Conservation (phyloP, 1,284 basidiomycete species). For the Ceratobasidium theobromae region DNA sequence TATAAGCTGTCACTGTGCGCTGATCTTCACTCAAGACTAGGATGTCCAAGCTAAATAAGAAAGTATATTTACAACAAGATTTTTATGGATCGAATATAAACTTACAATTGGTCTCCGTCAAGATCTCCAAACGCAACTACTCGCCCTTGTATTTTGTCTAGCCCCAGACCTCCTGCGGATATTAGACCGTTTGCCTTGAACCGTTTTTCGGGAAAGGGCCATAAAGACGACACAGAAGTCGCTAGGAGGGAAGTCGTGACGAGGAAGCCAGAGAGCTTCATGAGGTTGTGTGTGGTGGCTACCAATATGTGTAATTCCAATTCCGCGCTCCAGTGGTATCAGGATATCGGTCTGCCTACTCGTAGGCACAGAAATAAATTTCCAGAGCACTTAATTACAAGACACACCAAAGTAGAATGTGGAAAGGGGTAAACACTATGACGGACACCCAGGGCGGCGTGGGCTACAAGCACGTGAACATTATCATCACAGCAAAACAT, state of each 20-base stretch:
- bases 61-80: not conserved
- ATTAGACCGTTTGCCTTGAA: conserved; percentile 87
- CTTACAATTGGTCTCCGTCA: conserved; percentile 92
- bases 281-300: not conserved
- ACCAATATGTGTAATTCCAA: too few relatives aligned
- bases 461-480: too few relatives aligned
- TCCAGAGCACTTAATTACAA: too few relatives aligned
- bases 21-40: conserved; percentile 73
- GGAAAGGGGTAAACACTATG: too few relatives aligned
- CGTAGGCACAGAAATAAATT: too few relatives aligned
- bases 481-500: too few relatives aligned
- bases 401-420: too few relatives aligned
- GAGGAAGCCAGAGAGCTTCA: conserved; percentile 3
- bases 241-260: conserved; percentile 12
- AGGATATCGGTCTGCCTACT: too few relatives aligned
- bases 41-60: conserved; percentile 78
- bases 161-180: conserved; percentile 76
- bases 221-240: conserved; percentile 47
- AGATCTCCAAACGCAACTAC: conserved; percentile 92
- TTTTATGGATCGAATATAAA: conserved; percentile 30
- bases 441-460: too few relatives aligned
- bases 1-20: conserved; percentile 69
- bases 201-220: conserved; percentile 82
- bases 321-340: too few relatives aligned
- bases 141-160: conserved; percentile 63